These are phyloP conservation scores for Rhynchosporium graminicola DNA, from an alignment of 2,329 filamentous ascomycete species.

Conservation along the genomic window DNA sequence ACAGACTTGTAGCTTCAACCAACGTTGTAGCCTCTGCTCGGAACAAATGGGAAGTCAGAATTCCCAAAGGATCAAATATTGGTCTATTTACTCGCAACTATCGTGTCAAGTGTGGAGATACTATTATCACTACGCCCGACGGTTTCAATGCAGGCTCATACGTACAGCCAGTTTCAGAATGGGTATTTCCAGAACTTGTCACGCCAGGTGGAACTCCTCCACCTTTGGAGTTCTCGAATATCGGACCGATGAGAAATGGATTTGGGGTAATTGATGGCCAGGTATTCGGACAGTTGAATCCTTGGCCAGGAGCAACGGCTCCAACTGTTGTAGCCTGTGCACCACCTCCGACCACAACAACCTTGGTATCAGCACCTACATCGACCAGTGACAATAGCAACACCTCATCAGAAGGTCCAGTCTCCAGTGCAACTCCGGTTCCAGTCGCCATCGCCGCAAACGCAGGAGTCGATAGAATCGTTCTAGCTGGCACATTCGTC, in stretches of 20 bases:
- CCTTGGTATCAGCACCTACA: neutral
- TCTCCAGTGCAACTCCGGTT: neutral
- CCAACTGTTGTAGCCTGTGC: slow-evolving; percentile 3
- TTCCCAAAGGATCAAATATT: slow-evolving; percentile 33
- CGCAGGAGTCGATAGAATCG: neutral
- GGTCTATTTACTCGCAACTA: slow-evolving; percentile 46
- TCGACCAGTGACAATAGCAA: neutral
- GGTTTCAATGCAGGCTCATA: slow-evolving; percentile 46
- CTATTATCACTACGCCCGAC: slow-evolving; percentile 42
- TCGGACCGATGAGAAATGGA: slow-evolving; percentile 40
- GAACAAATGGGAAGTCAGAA: slow-evolving; percentile 45
- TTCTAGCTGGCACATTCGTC: slow-evolving; percentile 9
- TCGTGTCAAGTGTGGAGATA: slow-evolving; percentile 41
- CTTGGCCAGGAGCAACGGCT: slow-evolving; percentile 33
- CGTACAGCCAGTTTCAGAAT: slow-evolving; percentile 45
- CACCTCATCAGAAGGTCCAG: neutral
- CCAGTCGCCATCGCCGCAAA: slow-evolving; percentile 5
- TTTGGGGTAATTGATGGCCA: slow-evolving; percentile 36
- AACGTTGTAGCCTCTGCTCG: slow-evolving; percentile 38
- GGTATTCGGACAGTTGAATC: slow-evolving; percentile 44
- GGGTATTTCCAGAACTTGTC: slow-evolving; percentile 47
- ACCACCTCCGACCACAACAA: neutral
- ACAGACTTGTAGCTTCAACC: slow-evolving; percentile 42
- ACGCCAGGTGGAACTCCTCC: slow-evolving; percentile 41
- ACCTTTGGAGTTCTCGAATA: slow-evolving; percentile 42